Evolutionary conservation across 441 rosid species (phyloP).

Genomic region (Breynia disticha): DNA sequence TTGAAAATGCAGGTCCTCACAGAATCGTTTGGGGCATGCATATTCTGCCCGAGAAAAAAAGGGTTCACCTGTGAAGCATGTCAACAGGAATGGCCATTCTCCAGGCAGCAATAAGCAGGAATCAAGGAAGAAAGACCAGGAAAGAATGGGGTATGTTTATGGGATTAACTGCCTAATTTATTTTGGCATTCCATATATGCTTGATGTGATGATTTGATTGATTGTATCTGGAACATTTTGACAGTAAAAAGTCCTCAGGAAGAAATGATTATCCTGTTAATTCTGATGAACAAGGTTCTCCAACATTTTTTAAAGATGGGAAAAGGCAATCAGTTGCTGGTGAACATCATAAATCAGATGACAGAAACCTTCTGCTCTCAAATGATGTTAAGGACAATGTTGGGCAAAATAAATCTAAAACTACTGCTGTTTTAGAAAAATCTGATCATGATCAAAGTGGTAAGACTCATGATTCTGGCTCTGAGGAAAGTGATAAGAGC

Average conservation of each 20-base stretch:
- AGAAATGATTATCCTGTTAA: conserved; percentile 23
- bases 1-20: conserved; percentile 22
- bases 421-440: conserved; percentile 26
- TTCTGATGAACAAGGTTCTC: conserved; percentile 34
- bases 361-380: conserved; percentile 22
- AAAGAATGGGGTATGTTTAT: conserved; percentile 40
- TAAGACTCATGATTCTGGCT: conserved; percentile 34
- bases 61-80: conserved; percentile 21
- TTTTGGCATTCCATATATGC: background rate
- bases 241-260: conserved; percentile 46
- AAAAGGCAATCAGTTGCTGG: conserved; percentile 6
- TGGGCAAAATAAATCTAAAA: conserved; percentile 21
- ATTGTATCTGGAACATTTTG: background rate
- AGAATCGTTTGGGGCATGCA: conserved; percentile 25
- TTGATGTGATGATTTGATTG: conserved; percentile 7
- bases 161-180: background rate
- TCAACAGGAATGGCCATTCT: conserved; percentile 20
- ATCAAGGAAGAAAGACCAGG: conserved; percentile 29
- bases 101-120: conserved; percentile 26
- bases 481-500: conserved; percentile 41
- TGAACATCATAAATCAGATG: conserved; percentile 32
- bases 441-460: conserved; percentile 31
- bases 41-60: conserved; percentile 27
- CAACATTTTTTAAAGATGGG: conserved; percentile 25
- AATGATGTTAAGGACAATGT: conserved; percentile 26